These are phyloP conservation scores for Leccinellum luteum DNA, from an alignment of 768 basidiomycete species.

Conservation along the genomic window DNA sequence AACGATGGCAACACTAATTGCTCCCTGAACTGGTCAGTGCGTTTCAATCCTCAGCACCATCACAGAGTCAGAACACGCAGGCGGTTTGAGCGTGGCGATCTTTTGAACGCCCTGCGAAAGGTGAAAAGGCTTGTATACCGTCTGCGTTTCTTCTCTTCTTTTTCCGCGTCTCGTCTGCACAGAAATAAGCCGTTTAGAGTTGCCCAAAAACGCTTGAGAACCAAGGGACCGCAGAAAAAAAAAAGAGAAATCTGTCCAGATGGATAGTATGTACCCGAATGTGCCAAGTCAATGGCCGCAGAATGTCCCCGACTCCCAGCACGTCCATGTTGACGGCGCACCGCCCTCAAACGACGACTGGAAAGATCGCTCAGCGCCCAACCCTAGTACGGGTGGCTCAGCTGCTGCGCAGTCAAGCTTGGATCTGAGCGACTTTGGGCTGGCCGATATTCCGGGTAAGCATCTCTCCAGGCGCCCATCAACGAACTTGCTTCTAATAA, in stretches of 20 bases:
- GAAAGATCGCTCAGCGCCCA: constrained; percentile 36
- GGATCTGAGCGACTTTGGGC: constrained; percentile 43
- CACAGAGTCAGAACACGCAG: constrained; percentile 40
- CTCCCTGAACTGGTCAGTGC: constrained; percentile 30
- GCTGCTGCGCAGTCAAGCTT: constrained; percentile 33
- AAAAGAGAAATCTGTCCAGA: constrained; percentile 37
- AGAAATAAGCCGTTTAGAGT: constrained; percentile 47
- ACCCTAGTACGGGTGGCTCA: constrained; percentile 24
- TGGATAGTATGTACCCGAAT: constrained; percentile 48
- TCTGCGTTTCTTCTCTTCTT: constrained; percentile 36
- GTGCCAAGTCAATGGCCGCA: constrained; percentile 41
- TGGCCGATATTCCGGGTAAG: constrained; percentile 46
- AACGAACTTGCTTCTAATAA: constrained; percentile 1
- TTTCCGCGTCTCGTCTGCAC: constrained; percentile 38
- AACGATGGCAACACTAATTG: constrained; percentile 23
- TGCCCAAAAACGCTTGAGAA: constrained; percentile 44
- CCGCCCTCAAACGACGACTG: constrained; percentile 36
- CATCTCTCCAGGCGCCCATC: constrained; percentile 31
- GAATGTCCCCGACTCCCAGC: constrained; percentile 35
- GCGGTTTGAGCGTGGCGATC: constrained; percentile 36
- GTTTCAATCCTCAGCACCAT: constrained; percentile 38
- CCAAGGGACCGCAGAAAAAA: constrained; percentile 39
- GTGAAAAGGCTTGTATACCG: constrained; percentile 40
- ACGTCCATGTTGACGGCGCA: constrained; percentile 31
- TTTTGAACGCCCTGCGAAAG: constrained; percentile 36